phyloP scores from a whole-genome alignment of 345 rosid species.

The Sisymbrium altissimum region DNA sequence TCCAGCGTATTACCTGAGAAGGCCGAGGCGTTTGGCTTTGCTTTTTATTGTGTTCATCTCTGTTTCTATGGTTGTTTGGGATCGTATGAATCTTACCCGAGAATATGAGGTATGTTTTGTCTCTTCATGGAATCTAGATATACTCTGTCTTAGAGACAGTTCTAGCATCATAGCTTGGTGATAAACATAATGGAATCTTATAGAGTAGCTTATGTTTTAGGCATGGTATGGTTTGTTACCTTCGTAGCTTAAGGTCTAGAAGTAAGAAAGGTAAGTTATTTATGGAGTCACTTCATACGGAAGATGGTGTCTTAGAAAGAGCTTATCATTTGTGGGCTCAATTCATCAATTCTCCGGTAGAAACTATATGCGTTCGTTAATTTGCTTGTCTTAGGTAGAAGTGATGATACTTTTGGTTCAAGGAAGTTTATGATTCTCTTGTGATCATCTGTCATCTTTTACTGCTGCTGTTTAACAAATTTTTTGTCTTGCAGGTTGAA shows the following conservation, averaged over 20 bases:
- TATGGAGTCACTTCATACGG: not conserved
- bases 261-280: not conserved
- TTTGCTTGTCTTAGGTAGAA: not conserved
- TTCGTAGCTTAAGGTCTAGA: not conserved
- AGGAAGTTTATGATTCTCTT: constrained; percentile 2
- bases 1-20: constrained; percentile 68
- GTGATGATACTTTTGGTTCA: not conserved
- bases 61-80: constrained; percentile 67
- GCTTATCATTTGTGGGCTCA: not conserved
- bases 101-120: constrained; percentile 58
- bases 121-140: not conserved
- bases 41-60: constrained; percentile 65
- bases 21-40: constrained; percentile 71
- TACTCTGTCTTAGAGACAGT: not conserved
- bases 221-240: not conserved
- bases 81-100: constrained; percentile 74
- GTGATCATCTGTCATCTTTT: not conserved
- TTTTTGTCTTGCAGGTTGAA: constrained; percentile 20
- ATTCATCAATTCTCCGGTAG: not conserved
- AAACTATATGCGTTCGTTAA: not conserved
- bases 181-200: not conserved
- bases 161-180: not conserved
- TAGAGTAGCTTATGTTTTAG: not conserved
- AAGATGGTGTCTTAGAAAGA: not conserved
- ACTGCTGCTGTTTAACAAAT: not conserved